phyloP scores from a whole-genome alignment of 78 protist genomes.

The Creolimax fragrantissima region DNA sequence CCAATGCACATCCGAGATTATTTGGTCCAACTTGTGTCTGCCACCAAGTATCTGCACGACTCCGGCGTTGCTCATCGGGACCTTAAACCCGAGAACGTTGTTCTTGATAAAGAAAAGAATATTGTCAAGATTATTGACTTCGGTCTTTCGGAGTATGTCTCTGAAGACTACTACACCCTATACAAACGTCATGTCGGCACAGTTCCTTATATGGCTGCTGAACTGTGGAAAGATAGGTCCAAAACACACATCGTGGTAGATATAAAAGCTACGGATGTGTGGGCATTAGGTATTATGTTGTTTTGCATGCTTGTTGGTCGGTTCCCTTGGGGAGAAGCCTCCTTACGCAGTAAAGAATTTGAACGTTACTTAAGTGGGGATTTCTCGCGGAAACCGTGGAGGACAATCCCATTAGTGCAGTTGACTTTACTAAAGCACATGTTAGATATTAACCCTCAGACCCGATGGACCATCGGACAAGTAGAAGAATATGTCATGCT shows the following conservation, averaged over 20 bases:
- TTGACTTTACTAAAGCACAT: not conserved
- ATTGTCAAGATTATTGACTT: not conserved
- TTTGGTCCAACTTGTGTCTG: not conserved
- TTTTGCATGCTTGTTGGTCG: not conserved
- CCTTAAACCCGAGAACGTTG: constrained; percentile 4
- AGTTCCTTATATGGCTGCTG: not conserved
- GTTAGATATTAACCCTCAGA: not conserved
- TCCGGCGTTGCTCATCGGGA: not conserved
- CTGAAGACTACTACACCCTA: not conserved
- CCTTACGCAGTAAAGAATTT: not conserved
- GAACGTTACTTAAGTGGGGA: not conserved
- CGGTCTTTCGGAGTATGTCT: not conserved
- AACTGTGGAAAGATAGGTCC: not conserved
- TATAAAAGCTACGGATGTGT: not conserved
- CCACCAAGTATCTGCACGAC: not conserved
- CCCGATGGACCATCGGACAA: not conserved
- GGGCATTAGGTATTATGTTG: not conserved
- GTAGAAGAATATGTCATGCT: not conserved
- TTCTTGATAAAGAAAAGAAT: not conserved
- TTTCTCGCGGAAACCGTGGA: not conserved
- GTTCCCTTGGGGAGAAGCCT: not conserved
- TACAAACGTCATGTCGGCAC: constrained; percentile 9
- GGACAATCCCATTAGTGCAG: not conserved
- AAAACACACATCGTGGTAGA: not conserved
- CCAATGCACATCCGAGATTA: not conserved